A percentile compares a stretch with the other conserved stretches of the same genome.
Evolutionary conservation across 1,284 basidiomycete species (phyloP).

Genomic region (Cutaneotrichosporon sp.): DNA sequence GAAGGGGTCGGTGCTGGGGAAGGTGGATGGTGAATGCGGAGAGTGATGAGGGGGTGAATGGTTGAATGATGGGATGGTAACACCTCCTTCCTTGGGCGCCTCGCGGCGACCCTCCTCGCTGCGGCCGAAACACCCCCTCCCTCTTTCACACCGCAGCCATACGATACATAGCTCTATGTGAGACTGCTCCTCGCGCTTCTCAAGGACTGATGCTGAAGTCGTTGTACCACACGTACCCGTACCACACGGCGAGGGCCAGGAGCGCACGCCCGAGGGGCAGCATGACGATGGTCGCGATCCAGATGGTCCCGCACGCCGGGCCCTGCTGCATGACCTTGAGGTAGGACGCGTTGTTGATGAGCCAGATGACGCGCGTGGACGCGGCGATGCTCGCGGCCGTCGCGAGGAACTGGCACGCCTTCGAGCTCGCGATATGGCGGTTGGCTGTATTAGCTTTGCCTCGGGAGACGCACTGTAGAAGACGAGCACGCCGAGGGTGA

Average conservation of each 20-base stretch:
- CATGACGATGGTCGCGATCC: conserved; percentile 53
- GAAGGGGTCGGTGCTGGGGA: too few species aligned
- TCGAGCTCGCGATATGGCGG: conserved; percentile 19
- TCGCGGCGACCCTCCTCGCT: neutral
- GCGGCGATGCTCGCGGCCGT: conserved; percentile 38
- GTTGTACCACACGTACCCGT: conserved; percentile 4
- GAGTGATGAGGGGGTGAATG: neutral
- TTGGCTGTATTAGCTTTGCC: conserved; percentile 2
- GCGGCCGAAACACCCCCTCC: neutral
- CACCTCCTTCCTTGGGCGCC: too few species aligned
- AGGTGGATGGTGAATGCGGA: neutral
- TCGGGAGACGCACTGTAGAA: conserved; percentile 38
- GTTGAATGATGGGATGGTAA: too few species aligned
- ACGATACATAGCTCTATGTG: neutral
- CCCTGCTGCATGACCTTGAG: conserved; percentile 47
- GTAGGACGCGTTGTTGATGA: conserved; percentile 51
- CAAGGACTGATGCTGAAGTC: conserved; percentile 5
- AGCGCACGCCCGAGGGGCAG: conserved; percentile 46
- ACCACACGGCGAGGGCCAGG: conserved; percentile 29
- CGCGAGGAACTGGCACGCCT: conserved; percentile 30
- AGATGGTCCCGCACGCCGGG: conserved; percentile 51
- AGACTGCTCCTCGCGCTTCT: too few species aligned
- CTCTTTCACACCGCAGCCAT: neutral
- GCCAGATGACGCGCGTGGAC: conserved; percentile 50
- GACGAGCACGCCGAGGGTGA: conserved; percentile 39